Conservation (phyloP, 148 eudicot species). For the Pharnaceum exiguum region DNA sequence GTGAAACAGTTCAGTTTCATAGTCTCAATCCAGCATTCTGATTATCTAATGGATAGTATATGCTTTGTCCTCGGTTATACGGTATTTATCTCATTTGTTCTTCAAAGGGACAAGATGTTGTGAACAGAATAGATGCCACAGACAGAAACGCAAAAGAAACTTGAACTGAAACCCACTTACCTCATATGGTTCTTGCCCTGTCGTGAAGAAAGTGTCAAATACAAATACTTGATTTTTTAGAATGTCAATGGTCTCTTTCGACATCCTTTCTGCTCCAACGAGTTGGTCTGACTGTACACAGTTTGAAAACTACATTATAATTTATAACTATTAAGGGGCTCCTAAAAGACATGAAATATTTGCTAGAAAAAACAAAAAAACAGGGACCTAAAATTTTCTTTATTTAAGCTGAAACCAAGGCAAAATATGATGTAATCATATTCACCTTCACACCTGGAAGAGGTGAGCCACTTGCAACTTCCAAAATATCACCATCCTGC, state of each 20-base stretch:
- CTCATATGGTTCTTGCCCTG: conserved; percentile 97
- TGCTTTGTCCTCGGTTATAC: too few species aligned
- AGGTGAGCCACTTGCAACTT: conserved; percentile 92
- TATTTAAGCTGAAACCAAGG: neutral
- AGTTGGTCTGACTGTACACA: conserved; percentile 57
- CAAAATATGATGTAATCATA: conserved; percentile 20
- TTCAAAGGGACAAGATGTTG: neutral
- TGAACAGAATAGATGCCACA: neutral
- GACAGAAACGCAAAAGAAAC: neutral
- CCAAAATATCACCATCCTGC: conserved; percentile 47
- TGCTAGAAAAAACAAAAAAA: neutral
- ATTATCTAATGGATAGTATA: too few species aligned
- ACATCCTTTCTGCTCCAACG: conserved; percentile 64
- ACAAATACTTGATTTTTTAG: conserved; percentile 91
- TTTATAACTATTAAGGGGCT: conserved; percentile 1
- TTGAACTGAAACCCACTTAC: conserved; percentile 32
- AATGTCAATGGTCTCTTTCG: conserved; percentile 84
- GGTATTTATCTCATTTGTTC: too few species aligned
- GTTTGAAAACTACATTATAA: neutral
- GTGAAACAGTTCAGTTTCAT: too few species aligned
- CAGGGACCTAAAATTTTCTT: neutral
- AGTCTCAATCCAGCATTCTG: too few species aligned
- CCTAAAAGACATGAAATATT: neutral
- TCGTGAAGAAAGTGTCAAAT: conserved; percentile 92
- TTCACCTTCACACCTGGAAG: conserved; percentile 97